Percentiles rank a stretch among this genome's conserved stretches.
phyloP scores from a whole-genome alignment of 2,329 filamentous ascomycete genomes.

The Trichoderma koningii region DNA sequence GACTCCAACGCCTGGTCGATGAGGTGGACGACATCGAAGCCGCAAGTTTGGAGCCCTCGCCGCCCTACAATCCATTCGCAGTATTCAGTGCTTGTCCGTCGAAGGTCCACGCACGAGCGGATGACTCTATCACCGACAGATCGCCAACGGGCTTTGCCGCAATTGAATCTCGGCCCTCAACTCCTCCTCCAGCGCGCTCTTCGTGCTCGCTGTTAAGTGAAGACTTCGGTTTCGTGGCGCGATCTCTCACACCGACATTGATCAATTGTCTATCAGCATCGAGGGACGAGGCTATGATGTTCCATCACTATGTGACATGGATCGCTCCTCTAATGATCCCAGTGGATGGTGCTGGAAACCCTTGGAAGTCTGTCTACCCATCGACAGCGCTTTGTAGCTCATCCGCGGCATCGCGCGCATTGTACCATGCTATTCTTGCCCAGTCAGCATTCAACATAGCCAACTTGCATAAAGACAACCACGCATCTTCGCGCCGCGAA shows the following conservation, averaged over 20 bases:
- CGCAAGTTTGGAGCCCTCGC: neutral
- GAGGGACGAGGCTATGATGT: constrained; percentile 11
- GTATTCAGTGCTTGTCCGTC: neutral
- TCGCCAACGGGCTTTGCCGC: neutral
- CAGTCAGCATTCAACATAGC: constrained; percentile 14
- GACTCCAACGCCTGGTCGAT: constrained; percentile 12
- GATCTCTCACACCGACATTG: neutral
- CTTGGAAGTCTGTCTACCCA: constrained; percentile 16
- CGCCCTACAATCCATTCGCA: neutral
- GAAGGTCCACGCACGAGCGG: neutral
- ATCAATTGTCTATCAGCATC: neutral
- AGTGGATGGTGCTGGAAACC: constrained; percentile 8
- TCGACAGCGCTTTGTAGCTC: constrained; percentile 7
- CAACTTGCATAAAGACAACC: neutral
- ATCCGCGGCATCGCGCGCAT: constrained; percentile 10
- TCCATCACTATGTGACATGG: constrained; percentile 23
- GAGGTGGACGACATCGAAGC: neutral
- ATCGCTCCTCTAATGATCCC: constrained; percentile 20
- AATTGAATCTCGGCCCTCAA: neutral
- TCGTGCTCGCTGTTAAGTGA: neutral
- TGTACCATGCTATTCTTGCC: constrained; percentile 17
- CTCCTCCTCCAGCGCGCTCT: neutral
- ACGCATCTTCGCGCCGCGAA: neutral
- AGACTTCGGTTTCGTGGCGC: neutral
- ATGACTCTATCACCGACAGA: neutral